Conservation (phyloP, 306 rosid genomes). For the Vigna unguiculata region DNA sequence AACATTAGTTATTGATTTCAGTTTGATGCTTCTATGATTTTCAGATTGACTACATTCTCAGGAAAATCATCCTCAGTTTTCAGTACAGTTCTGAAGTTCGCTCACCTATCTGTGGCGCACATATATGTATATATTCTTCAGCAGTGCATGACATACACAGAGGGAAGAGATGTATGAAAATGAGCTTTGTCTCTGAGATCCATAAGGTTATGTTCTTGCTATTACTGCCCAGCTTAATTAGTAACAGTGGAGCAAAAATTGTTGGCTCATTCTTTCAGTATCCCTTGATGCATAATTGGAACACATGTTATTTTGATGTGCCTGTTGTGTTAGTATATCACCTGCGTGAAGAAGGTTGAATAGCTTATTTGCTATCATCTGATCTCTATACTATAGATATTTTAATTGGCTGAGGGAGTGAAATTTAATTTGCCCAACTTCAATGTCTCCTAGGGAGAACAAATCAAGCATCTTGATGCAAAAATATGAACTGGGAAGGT, state of each 20-base stretch:
- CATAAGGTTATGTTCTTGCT: slow-evolving; percentile 43
- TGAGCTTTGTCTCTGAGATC: slow-evolving; percentile 59
- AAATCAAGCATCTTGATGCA: slow-evolving; percentile 55
- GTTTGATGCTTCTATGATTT: slow-evolving; percentile 37
- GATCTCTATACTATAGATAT: slow-evolving; percentile 5
- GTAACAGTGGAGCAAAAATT: slow-evolving; percentile 38
- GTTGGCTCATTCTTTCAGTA: slow-evolving; percentile 34
- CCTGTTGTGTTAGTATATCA: slow-evolving; percentile 50
- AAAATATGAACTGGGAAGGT: slow-evolving; percentile 59
- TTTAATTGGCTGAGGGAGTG: slow-evolving; percentile 33
- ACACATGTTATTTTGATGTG: slow-evolving; percentile 37
- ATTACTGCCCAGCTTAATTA: slow-evolving; percentile 36
- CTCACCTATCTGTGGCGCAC: slow-evolving; percentile 9
- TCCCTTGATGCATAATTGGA: slow-evolving; percentile 48
- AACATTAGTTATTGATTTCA: slow-evolving; percentile 22
- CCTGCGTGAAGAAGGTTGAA: slow-evolving; percentile 61
- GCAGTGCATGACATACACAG: slow-evolving; percentile 40
- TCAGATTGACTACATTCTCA: slow-evolving; percentile 14
- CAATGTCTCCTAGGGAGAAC: slow-evolving; percentile 53
- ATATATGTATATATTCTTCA: slow-evolving; percentile 12
- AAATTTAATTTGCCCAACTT: slow-evolving; percentile 28
- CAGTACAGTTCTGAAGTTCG: slow-evolving; percentile 42
- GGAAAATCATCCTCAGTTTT: slow-evolving; percentile 30
- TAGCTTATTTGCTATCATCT: slow-evolving; percentile 8
- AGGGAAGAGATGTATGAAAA: slow-evolving; percentile 63